Conservation (phyloP, 257 asterid genomes). For the Handroanthus guayacan region DNA sequence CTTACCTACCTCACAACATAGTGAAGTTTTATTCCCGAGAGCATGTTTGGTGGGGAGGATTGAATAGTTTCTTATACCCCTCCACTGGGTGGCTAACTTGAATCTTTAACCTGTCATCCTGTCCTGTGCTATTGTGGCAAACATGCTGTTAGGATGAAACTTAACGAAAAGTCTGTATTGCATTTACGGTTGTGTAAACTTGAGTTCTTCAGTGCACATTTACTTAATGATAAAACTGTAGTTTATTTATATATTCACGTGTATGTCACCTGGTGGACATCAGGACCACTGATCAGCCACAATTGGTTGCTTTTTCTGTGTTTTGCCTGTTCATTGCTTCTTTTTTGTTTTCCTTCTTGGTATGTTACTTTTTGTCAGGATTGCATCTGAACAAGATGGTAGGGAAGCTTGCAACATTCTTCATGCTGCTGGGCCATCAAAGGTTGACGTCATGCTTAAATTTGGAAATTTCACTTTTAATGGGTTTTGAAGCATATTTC, state of each 20-base stretch:
- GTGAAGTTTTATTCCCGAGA: slow-evolving; percentile 4
- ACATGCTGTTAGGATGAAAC: background rate
- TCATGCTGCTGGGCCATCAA: slow-evolving; percentile 97
- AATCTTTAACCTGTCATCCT: background rate
- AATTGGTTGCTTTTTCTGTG: background rate
- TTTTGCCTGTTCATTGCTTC: slow-evolving; percentile 5
- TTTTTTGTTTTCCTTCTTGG: slow-evolving; percentile 16
- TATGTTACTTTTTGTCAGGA: slow-evolving; percentile 53
- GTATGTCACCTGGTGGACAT: slow-evolving; percentile 4
- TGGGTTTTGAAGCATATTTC: slow-evolving; percentile 15
- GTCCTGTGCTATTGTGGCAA: background rate
- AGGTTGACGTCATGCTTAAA: slow-evolving; percentile 59
- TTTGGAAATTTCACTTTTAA: slow-evolving; percentile 13
- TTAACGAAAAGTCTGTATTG: background rate
- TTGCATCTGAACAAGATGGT: slow-evolving; percentile 88
- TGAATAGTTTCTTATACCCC: background rate
- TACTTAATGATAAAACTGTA: slow-evolving; percentile 8
- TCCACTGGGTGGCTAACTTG: background rate
- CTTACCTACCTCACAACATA: slow-evolving; percentile 12
- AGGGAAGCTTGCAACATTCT: slow-evolving; percentile 90
- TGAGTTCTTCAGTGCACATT: background rate
- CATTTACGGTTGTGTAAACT: background rate
- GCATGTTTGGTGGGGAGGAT: background rate
- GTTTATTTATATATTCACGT: background rate
- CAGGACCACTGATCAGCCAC: slow-evolving; percentile 7